Evolutionary conservation across 768 basidiomycete genomes (phyloP), one percentile per base, ranked within the genome.

Genomic region (Lactarius vividus): DNA sequence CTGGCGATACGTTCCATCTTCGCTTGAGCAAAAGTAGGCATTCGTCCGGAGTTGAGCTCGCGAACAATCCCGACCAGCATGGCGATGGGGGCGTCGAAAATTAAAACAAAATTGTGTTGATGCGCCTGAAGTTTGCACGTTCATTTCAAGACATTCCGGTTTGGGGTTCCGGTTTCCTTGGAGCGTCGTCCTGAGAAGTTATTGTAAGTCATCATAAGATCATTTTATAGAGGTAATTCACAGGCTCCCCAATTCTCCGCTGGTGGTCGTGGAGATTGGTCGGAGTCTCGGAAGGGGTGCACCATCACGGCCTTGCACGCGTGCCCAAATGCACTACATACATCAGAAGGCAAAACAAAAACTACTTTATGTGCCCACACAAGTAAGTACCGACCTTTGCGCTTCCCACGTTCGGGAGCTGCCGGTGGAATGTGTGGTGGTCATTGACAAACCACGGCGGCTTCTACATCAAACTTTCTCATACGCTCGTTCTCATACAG

Each of bases 371-470:
- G 49, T n/a, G 29, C 54, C 11, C 31, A 20, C 2, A 23, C 31
- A 20, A 31, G 55, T 35, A 16, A 56, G 55, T 33, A 33, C 29
- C 49, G 33, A 20, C 55, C 33, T 23, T 35, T 56, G 33, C 33
- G 55, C 55, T 33, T 35, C 55, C 55, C 55, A 35, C 55, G 55
- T 18, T n/a, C 55, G 55, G 55, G 55, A 31, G 11, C 31, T 20
- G 33, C 55, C 55, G 55, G n/a, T 29, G 9, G 44, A 46, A 10
- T 11, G 23, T 46, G 16, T 18, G 10, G n/a, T 29, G 33, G 9
- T 33, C 33, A 26, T 18, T 16, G 15, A 16, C 54, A 55, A 16
- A 2, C 28, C 31, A 6, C 52, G 23, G 52, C n/a, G 15, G 52
- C 26, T 28, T 53, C 28, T 28, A 26, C 49, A 52, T 52, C 49